These are phyloP conservation scores for Cyclotella distinguenda DNA, from an alignment of 108 stramenopile genomes.

Conservation along the genomic window DNA sequence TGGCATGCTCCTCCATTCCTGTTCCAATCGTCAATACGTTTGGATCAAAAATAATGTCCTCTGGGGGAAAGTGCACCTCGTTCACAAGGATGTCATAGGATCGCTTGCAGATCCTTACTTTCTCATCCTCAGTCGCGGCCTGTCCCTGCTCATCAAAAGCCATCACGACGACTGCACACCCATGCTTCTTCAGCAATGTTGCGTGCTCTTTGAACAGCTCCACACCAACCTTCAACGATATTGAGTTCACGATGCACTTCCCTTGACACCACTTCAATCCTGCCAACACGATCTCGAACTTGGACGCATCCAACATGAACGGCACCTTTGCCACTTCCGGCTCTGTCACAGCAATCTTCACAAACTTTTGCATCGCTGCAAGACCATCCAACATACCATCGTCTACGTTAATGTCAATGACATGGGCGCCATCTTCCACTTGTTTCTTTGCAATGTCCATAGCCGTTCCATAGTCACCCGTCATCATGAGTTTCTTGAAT, in stretches of 20 bases:
- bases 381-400: slow-evolving; percentile 98
- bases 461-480: slow-evolving; percentile 90
- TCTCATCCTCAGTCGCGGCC: slow-evolving; percentile 95
- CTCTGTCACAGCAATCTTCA: slow-evolving; percentile 98
- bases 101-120: slow-evolving; percentile 98
- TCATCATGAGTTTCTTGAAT: slow-evolving; percentile 98
- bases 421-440: slow-evolving; percentile 97
- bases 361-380: slow-evolving; percentile 98
- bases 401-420: slow-evolving; percentile 99
- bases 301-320: slow-evolving; percentile 98
- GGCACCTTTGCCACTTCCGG: slow-evolving; percentile 96
- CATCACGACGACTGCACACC: slow-evolving; percentile 99
- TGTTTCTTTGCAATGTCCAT: slow-evolving; percentile 99
- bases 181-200: slow-evolving; percentile 92
- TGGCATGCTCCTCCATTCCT: slow-evolving; percentile 97
- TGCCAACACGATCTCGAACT: slow-evolving; percentile 97
- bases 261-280: slow-evolving; percentile 97
- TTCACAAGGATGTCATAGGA: slow-evolving; percentile 98
- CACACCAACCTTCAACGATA: slow-evolving; percentile 98
- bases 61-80: slow-evolving; percentile 95
- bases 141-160: slow-evolving; percentile 99
- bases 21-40: slow-evolving; percentile 99
- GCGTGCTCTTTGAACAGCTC: slow-evolving; percentile 97
- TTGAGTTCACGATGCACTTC: slow-evolving; percentile 97
- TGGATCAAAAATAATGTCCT: slow-evolving; percentile 99